Evolutionary conservation across 169 alveolate species (phyloP).

Genomic region (Ichthyophthirius multifiliis): DNA sequence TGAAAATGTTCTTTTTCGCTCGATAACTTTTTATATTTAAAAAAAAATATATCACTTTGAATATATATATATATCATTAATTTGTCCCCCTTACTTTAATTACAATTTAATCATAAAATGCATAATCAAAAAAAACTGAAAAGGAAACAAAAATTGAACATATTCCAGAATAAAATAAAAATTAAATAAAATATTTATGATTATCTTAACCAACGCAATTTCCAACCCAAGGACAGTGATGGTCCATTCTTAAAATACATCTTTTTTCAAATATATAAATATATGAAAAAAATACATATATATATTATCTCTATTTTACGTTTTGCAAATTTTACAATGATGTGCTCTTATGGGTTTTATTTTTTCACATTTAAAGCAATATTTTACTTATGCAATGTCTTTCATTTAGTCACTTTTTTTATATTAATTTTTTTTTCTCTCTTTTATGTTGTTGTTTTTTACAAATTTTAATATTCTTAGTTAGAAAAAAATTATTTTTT

Average conservation of each 20-base stretch:
- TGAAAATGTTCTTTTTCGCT: neutral
- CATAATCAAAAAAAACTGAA: neutral
- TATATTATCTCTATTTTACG: neutral
- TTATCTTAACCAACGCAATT: constrained; percentile 78
- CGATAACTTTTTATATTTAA: neutral
- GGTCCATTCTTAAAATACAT: constrained; percentile 78
- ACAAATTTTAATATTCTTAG: neutral
- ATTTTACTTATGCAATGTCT: neutral
- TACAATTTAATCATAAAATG: neutral
- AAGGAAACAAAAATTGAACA: neutral
- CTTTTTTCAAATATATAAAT: neutral
- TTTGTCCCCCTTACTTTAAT: neutral
- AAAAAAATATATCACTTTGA: neutral
- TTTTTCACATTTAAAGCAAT: neutral
- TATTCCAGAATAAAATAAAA: constrained; percentile 48
- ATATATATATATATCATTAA: neutral
- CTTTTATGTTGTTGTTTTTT: neutral
- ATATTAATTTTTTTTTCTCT: neutral
- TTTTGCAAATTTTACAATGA: constrained; percentile 13
- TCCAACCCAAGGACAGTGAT: constrained; percentile 82
- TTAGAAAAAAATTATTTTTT: neutral
- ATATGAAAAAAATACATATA: neutral
- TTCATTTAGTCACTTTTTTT: neutral
- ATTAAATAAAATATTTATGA: constrained; percentile 61
- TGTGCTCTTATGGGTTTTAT: constrained; percentile 25